Evolutionary conservation across 2,329 filamentous ascomycete species (phyloP).

Genomic region (Xylaria digitata): DNA sequence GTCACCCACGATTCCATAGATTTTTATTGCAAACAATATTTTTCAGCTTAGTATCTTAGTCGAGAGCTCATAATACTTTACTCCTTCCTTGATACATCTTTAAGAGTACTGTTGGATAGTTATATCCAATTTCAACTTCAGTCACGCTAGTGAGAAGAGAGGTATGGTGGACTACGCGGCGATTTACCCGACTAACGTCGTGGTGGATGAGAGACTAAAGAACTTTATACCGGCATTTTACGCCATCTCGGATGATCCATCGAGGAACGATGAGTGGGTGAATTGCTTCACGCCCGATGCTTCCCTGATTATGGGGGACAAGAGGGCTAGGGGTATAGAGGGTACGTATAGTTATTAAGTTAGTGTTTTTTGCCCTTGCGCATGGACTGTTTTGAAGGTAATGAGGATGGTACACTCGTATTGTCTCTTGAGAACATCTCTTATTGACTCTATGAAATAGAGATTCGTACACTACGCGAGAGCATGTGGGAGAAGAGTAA

Average conservation of each 20-base stretch:
- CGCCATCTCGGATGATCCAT: constrained; percentile 56
- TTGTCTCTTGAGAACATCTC: too few species aligned
- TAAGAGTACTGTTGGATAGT: background rate
- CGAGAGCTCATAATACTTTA: background rate
- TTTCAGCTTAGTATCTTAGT: background rate
- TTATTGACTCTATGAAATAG: constrained; percentile 43
- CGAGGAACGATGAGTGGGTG: constrained; percentile 58
- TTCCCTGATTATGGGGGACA: constrained; percentile 56
- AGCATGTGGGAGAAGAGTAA: constrained; percentile 49
- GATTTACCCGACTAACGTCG: constrained; percentile 44
- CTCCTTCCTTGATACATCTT: background rate
- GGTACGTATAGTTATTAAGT: constrained; percentile 39
- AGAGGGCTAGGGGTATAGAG: constrained; percentile 52
- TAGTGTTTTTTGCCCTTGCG: background rate
- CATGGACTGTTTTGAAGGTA: background rate
- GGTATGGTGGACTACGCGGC: constrained; percentile 42
- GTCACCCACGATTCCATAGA: background rate
- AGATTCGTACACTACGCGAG: constrained; percentile 55
- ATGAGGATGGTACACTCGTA: too few species aligned
- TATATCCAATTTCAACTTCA: background rate
- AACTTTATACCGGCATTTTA: constrained; percentile 59
- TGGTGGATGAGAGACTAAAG: constrained; percentile 41
- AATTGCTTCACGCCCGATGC: constrained; percentile 57
- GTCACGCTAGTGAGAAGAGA: background rate
- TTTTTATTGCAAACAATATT: background rate